These are phyloP conservation scores for Axilococcus clingmanii DNA, from an alignment of 139 green algal genomes.

Conservation along the genomic window DNA sequence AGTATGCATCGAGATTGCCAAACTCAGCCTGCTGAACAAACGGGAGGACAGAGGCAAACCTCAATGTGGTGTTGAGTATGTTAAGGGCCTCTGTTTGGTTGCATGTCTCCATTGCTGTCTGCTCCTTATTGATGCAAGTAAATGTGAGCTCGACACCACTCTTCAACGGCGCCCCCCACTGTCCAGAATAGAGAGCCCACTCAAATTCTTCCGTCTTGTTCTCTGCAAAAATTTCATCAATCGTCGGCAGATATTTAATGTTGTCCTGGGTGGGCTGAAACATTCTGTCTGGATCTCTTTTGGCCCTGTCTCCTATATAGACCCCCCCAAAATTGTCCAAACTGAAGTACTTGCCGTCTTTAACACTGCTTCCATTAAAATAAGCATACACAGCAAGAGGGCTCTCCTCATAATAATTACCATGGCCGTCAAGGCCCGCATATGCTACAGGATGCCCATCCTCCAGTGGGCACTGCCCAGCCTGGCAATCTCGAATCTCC, in stretches of 20 bases:
- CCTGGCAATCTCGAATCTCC: constrained; percentile 19
- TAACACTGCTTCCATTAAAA: not conserved
- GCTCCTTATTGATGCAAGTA: constrained; percentile 18
- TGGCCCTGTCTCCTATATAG: constrained; percentile 15
- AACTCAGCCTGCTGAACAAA: too few species aligned
- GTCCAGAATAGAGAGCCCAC: constrained; percentile 16
- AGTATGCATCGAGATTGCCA: too few species aligned
- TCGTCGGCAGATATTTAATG: constrained; percentile 7
- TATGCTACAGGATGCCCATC: constrained; percentile 5
- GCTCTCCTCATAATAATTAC: constrained; percentile 13
- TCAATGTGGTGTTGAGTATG: too few species aligned
- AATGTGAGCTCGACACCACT: not conserved
- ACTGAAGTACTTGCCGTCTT: not conserved
- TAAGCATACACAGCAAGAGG: not conserved
- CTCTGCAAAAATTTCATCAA: not conserved
- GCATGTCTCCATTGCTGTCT: not conserved
- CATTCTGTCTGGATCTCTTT: not conserved
- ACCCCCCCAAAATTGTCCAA: constrained; percentile 20
- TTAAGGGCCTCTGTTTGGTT: not conserved
- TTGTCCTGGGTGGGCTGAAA: constrained; percentile 11
- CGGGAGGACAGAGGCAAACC: too few species aligned
- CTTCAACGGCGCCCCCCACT: constrained; percentile 12
- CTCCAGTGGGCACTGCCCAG: constrained; percentile 12
- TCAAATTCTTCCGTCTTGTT: not conserved
- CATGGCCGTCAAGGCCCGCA: constrained; percentile 10